These are phyloP conservation scores for Volvariella volvacea DNA, from an alignment of 1,284 basidiomycete genomes.

Conservation along the genomic window DNA sequence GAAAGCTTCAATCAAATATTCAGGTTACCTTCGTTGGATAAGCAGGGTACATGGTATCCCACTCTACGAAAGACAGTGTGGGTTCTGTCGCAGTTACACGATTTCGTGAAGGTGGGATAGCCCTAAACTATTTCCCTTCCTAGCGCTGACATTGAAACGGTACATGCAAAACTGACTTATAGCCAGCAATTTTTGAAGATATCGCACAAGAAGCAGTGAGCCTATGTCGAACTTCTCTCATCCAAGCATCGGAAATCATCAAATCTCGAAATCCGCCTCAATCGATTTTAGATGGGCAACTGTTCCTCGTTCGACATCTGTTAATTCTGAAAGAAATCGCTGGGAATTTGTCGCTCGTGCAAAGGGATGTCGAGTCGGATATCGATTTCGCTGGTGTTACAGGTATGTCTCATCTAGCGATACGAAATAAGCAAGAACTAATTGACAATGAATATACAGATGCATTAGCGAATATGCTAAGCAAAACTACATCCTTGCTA, in stretches of 20 bases:
- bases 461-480: constrained; percentile 67
- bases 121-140: background rate
- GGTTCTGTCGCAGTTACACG: constrained; percentile 82
- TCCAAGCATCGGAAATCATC: constrained; percentile 62
- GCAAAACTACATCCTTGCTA: constrained; percentile 65
- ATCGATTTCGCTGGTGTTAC: background rate
- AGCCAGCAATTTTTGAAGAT: constrained; percentile 90
- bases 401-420: constrained; percentile 30
- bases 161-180: background rate
- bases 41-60: constrained; percentile 85
- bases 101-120: constrained; percentile 77
- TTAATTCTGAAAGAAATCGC: constrained; percentile 88
- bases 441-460: constrained; percentile 50
- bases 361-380: constrained; percentile 28
- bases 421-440: constrained; percentile 41
- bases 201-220: constrained; percentile 87
- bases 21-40: constrained; percentile 63
- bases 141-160: background rate
- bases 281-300: constrained; percentile 56
- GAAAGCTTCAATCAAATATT: constrained; percentile 62
- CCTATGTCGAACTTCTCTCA: constrained; percentile 74
- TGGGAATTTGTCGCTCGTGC: constrained; percentile 63
- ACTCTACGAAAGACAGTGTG: constrained; percentile 80
- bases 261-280: constrained; percentile 38
- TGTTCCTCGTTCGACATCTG: constrained; percentile 88